These are phyloP conservation scores for Backusella tarrabulga DNA, from an alignment of 192 early-diverging fungal genomes.

Conservation along the genomic window DNA sequence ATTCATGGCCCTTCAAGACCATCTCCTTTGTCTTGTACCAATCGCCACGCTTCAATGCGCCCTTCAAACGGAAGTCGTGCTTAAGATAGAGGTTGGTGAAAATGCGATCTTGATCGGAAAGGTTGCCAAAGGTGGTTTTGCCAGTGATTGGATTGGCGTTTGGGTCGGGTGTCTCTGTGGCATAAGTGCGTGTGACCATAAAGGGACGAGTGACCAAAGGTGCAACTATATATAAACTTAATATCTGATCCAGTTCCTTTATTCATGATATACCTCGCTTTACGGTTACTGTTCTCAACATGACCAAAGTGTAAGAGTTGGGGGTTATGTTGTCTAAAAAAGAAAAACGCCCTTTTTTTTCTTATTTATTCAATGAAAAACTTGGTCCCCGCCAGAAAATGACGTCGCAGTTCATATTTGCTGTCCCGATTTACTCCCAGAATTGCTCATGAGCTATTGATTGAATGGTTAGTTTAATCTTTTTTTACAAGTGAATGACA, in stretches of 20 bases:
- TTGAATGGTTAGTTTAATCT: too few relatives aligned
- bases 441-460: neutral
- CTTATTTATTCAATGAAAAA: neutral
- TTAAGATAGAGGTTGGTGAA: constrained; percentile 96
- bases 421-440: neutral
- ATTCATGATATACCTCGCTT: constrained; percentile 31
- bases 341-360: neutral
- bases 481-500: too few relatives aligned
- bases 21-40: constrained; percentile 99
- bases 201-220: constrained; percentile 25
- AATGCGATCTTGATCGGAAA: constrained; percentile 93
- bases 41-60: constrained; percentile 95
- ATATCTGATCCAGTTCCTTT: neutral
- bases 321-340: neutral
- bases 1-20: constrained; percentile 91
- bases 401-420: too few relatives aligned
- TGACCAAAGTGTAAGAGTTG: constrained; percentile 22
- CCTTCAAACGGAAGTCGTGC: constrained; percentile 88
- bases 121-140: constrained; percentile 56
- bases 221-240: neutral
- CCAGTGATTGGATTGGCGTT: constrained; percentile 43
- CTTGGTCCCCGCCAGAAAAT: neutral
- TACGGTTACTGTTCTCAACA: constrained; percentile 30
- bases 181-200: constrained; percentile 33
- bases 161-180: constrained; percentile 39